A percentile compares a stretch with the other conserved stretches of the same genome.
Conservation (phyloP, 176 grass and related monocot genomes). For the Hordeum vulgare region DNA sequence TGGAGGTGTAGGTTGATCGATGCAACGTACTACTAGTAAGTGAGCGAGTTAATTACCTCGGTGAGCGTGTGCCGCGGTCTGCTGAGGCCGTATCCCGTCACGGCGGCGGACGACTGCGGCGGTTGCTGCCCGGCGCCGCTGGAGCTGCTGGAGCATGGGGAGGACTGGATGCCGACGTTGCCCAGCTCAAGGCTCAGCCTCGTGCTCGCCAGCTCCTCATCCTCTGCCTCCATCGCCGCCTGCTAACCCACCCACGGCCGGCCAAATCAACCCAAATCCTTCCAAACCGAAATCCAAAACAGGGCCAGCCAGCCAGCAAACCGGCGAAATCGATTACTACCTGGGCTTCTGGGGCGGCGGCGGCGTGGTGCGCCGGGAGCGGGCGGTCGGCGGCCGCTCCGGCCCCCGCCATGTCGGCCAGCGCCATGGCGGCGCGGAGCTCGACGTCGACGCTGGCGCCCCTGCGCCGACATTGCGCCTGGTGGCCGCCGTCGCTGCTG, state of each 20-base stretch:
- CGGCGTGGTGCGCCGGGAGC: not conserved
- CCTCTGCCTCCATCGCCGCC: not conserved
- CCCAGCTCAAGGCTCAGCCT: slow-evolving; percentile 42
- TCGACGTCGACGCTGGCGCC: slow-evolving; percentile 50
- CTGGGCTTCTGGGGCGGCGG: not conserved
- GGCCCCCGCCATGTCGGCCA: slow-evolving; percentile 52
- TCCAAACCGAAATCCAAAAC: not conserved
- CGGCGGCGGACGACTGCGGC: not conserved
- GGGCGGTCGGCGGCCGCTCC: not conserved
- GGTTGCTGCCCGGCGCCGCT: slow-evolving; percentile 6
- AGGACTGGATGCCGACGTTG: slow-evolving; percentile 38
- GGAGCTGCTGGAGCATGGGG: slow-evolving; percentile 36
- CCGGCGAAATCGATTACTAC: not conserved
- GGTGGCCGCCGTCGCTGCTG: slow-evolving; percentile 23
- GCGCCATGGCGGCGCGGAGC: slow-evolving; percentile 66
- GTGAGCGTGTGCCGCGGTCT: slow-evolving; percentile 50
- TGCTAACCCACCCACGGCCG: not conserved
- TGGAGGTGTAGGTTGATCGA: not conserved
- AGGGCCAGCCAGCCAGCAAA: not conserved
- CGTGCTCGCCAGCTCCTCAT: slow-evolving; percentile 30
- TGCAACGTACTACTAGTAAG: not conserved
- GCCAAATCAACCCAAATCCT: not conserved
- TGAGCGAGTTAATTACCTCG: slow-evolving; percentile 33
- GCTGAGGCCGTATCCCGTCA: slow-evolving; percentile 29
- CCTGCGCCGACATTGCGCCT: slow-evolving; percentile 28